These are phyloP conservation scores for Rubroboletus satanas DNA, from an alignment of 768 basidiomycete species.

Conservation along the genomic window DNA sequence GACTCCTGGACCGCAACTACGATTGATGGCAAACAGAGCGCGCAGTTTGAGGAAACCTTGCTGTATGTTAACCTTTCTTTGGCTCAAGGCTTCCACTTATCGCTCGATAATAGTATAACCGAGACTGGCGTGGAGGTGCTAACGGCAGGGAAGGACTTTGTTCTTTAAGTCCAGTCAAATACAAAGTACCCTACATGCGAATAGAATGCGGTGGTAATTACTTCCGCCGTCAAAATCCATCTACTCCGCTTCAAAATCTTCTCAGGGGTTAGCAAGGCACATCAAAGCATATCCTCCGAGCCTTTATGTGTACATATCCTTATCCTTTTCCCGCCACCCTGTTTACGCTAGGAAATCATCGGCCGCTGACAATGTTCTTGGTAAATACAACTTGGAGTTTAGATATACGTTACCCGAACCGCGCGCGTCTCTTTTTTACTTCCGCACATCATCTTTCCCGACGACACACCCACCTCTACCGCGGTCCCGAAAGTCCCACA, in stretches of 20 bases:
- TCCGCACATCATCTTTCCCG: constrained; percentile 22
- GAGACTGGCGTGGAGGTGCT: constrained; percentile 88
- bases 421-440: constrained; percentile 20
- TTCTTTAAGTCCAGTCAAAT: constrained; percentile 20
- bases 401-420: constrained; percentile 27
- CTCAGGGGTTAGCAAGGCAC: constrained; percentile 22
- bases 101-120: constrained; percentile 60
- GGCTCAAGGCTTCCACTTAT: constrained; percentile 14
- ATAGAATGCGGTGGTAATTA: constrained; percentile 19
- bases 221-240: constrained; percentile 15
- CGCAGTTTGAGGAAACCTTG: constrained; percentile 97
- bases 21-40: constrained; percentile 82
- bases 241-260: constrained; percentile 19
- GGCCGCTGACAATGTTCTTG: constrained; percentile 24
- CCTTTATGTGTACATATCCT: constrained; percentile 32
- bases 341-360: constrained; percentile 25
- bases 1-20: constrained; percentile 98
- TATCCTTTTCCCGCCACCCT: constrained; percentile 27
- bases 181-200: constrained; percentile 22
- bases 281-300: constrained; percentile 21
- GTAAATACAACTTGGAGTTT: constrained; percentile 28
- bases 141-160: constrained; percentile 49
- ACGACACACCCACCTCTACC: constrained; percentile 11
- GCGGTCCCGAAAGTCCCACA: constrained; percentile 9
- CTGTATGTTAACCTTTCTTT: constrained; percentile 54